phyloP scores from a whole-genome alignment of 2,329 filamentous ascomycete species.

The Scortechinia acanthostroma region DNA sequence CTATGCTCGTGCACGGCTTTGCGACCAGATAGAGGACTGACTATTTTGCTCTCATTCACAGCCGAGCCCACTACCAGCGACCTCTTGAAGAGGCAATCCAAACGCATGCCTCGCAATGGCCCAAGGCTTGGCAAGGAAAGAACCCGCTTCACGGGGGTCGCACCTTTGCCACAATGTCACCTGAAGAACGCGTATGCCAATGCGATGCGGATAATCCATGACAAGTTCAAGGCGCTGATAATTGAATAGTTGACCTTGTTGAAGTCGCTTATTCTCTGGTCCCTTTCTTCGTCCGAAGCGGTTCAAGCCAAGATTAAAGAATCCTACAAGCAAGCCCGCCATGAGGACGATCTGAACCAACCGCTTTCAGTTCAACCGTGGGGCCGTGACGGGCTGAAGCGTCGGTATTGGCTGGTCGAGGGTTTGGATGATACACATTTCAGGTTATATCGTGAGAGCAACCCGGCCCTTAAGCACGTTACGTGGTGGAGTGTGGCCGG shows the following conservation, averaged over 20 bases:
- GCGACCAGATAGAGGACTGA: conserved; percentile 4
- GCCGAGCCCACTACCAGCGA: conserved; percentile 83
- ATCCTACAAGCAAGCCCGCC: conserved; percentile 79
- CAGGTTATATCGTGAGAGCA: conserved; percentile 87
- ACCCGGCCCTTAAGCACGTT: conserved; percentile 66
- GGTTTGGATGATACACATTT: conserved; percentile 91
- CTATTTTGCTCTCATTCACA: conserved; percentile 28
- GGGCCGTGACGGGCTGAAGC: conserved; percentile 83
- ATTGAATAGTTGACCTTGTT: conserved; percentile 73
- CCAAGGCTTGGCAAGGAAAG: conserved; percentile 71
- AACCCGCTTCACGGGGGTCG: conserved; percentile 77
- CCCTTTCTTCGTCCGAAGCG: conserved; percentile 78
- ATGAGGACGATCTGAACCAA: conserved; percentile 71
- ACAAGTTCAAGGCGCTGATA: no score
- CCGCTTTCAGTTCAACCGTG: conserved; percentile 83
- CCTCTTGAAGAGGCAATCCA: conserved; percentile 89
- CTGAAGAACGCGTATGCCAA: conserved; percentile 67
- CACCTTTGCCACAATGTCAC: conserved; percentile 76
- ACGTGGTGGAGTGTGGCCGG: conserved; percentile 94
- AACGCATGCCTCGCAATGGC: conserved; percentile 82
- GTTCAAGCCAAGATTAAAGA: conserved; percentile 77
- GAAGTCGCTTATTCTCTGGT: conserved; percentile 79
- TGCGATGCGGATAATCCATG: no score
- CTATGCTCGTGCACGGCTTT: conserved; percentile 3
- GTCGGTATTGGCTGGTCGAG: conserved; percentile 88